Evolutionary conservation across 768 basidiomycete species (phyloP).

Genomic region (Dacryopinax primogenitus): DNA sequence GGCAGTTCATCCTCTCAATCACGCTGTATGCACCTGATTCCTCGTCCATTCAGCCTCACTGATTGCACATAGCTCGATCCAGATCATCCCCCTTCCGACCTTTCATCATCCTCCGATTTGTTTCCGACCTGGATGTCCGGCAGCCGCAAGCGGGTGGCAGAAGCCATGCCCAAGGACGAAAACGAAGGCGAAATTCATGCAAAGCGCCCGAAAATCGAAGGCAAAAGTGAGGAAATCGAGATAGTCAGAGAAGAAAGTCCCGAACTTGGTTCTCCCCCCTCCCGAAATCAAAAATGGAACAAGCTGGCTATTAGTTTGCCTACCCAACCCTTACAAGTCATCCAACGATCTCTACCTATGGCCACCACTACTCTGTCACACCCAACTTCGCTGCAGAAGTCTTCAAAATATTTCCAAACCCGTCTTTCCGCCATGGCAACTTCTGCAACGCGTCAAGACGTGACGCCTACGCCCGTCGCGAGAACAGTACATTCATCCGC

Average conservation of each 20-base stretch:
- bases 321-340: neutral
- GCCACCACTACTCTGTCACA: neutral
- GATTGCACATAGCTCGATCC: no score
- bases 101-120: neutral
- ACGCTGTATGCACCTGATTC: neutral
- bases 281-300: neutral
- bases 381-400: no score
- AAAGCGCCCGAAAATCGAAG: neutral
- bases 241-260: neutral
- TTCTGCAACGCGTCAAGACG: no score
- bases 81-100: neutral
- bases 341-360: neutral
- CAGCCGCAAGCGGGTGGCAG: neutral
- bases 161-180: no score
- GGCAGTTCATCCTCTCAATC: no score
- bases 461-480: no score
- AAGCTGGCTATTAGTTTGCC: neutral
- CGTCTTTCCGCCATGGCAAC: no score
- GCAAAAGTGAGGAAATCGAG: neutral
- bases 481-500: no score
- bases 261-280: neutral
- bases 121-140: neutral
- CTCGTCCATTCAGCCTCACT: no score
- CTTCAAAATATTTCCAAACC: no score
- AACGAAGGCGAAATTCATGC: no score